Conservation (phyloP, 768 basidiomycete genomes). For the Leccinum rimulosum region DNA sequence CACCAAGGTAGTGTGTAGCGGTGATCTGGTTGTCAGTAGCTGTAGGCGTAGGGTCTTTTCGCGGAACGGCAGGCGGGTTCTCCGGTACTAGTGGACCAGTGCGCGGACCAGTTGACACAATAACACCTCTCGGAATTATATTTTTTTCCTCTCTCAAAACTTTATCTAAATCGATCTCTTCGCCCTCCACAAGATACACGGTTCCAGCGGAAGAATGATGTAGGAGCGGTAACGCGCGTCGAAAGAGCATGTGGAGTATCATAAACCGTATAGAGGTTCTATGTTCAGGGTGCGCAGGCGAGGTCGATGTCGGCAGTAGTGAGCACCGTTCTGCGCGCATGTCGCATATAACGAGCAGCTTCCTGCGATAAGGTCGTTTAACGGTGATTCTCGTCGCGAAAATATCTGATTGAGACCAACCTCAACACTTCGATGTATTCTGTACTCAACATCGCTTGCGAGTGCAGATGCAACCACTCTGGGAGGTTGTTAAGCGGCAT, state of each 20-base stretch:
- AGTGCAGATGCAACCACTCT: conserved; percentile 79
- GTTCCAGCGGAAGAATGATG: conserved; percentile 53
- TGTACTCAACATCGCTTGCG: conserved; percentile 95
- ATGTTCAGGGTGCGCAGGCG: conserved; percentile 94
- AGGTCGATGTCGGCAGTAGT: conserved; percentile 90
- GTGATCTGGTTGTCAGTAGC: conserved; percentile 27
- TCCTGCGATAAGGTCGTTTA: conserved; percentile 43
- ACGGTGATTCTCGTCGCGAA: neutral
- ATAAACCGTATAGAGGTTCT: conserved; percentile 82
- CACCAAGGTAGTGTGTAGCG: conserved; percentile 24
- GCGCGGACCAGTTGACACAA: conserved; percentile 79
- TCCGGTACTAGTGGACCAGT: conserved; percentile 96
- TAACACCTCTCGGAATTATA: conserved; percentile 61
- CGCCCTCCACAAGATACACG: conserved; percentile 93
- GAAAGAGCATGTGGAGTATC: conserved; percentile 31
- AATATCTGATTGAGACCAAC: conserved; percentile 38
- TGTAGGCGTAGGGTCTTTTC: conserved; percentile 41
- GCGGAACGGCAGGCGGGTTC: conserved; percentile 80
- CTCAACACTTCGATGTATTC: conserved; percentile 93
- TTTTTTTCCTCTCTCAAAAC: conserved; percentile 86
- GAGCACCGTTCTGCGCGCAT: conserved; percentile 84
- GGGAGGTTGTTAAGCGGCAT: conserved; percentile 81
- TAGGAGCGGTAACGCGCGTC: conserved; percentile 47
- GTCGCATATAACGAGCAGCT: conserved; percentile 95
- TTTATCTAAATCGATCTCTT: conserved; percentile 95